Evolutionary conservation across 805 yeast species (phyloP), one percentile per base, ranked within the genome.

Genomic region (Komagataella kurtzmanii): DNA sequence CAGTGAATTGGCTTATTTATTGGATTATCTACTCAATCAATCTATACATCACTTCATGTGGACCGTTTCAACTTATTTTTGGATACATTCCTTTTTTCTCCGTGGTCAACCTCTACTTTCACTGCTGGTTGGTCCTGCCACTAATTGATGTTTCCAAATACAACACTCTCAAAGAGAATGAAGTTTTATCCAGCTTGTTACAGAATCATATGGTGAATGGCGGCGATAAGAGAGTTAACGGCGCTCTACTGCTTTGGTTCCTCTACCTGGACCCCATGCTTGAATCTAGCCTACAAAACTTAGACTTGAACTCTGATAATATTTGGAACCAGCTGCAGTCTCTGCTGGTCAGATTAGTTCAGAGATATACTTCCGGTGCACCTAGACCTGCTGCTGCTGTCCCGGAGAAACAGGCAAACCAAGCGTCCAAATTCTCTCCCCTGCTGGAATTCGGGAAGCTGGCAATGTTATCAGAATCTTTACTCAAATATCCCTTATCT

Each of bases 1-100:
- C 23, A 19, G 24, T 19, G 47, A 45, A 45, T 23, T 75, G 82
- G 77, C 64, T 76, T 43, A 66, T 72, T 53, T 81, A 85, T 65
- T 88, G 96, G 95, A 70, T 83, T 10, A 80, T 84, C 1, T 64
- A 74, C 51, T 74, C 82, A 3, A 55, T 69, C 6, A 62, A 72
- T 46, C 57, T 69, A 7, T 45, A 50, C 19, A 12, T 54, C 17
- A 52, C 52, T 40, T 24, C 50, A 8, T 17, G 45, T n/a, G 21
- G 50, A 3, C 43, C 59, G 3, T 57, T 61, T 17, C 64, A 74
- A 7, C 68, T 77, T 18, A 50, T 85, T n/a, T 59, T 72, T 45
- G 60, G 65, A 36, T 55, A 74, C 44, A 54, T 83, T 17, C 91
- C 93, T 1, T 74, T 85, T 49, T 78, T 74, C 57, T 62, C 75